These are phyloP conservation scores for Amanita fuliginea DNA, from an alignment of 768 basidiomycete genomes.

Conservation along the genomic window DNA sequence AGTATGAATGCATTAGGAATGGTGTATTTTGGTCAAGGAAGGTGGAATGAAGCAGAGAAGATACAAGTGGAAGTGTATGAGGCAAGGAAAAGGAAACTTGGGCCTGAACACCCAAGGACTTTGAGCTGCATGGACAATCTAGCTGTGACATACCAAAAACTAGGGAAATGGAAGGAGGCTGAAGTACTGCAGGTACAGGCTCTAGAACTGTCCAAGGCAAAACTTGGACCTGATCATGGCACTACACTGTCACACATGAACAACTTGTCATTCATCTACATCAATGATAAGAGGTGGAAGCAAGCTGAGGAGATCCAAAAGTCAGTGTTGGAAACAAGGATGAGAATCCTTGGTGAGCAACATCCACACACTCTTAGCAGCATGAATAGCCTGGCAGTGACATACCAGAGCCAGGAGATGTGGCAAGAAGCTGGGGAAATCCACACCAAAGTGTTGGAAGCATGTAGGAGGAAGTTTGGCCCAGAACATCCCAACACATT, in stretches of 20 bases:
- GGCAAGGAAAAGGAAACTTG: background rate
- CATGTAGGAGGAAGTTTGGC: too few species aligned
- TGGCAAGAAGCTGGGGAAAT: too few species aligned
- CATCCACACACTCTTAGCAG: background rate
- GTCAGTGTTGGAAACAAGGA: background rate
- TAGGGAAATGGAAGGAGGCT: slow-evolving; percentile 5
- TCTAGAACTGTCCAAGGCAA: slow-evolving; percentile 1
- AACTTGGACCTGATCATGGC: background rate
- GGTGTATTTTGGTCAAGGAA: background rate
- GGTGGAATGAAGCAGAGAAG: background rate
- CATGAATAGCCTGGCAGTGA: background rate
- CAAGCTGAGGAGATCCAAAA: background rate
- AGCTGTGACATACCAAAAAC: slow-evolving; percentile 5
- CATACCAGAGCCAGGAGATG: background rate
- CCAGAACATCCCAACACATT: too few species aligned
- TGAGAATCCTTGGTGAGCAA: background rate
- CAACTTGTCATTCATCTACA: background rate
- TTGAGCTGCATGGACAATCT: slow-evolving; percentile 5
- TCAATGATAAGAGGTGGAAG: background rate
- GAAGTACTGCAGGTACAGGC: slow-evolving; percentile 6
- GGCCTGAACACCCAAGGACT: slow-evolving; percentile 1
- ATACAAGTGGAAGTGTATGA: background rate
- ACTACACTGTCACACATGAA: background rate
- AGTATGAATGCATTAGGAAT: background rate
- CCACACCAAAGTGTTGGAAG: too few species aligned